Percentiles rank a stretch among this genome's conserved stretches.
These are phyloP conservation scores for Ceratocystis alfenasii DNA, from an alignment of 2,329 filamentous ascomycete genomes.

Conservation along the genomic window DNA sequence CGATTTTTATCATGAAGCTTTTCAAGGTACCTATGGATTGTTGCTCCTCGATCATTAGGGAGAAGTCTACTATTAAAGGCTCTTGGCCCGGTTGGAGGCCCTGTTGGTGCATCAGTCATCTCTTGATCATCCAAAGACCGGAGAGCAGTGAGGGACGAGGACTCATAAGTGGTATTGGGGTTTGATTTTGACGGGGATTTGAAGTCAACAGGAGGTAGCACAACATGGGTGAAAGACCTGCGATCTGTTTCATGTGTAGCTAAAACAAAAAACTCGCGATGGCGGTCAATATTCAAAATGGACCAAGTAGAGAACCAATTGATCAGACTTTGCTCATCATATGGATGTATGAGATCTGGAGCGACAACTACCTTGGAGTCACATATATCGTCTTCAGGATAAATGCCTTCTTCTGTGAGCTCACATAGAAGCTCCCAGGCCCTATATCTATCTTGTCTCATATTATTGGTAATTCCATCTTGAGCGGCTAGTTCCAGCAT, in stretches of 20 bases:
- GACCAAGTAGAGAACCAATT: constrained; percentile 54
- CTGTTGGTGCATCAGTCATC: background rate
- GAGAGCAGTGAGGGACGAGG: background rate
- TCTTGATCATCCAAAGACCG: background rate
- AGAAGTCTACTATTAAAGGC: background rate
- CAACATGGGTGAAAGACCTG: background rate
- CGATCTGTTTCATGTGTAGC: constrained; percentile 33
- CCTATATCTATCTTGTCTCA: background rate
- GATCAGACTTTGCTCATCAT: constrained; percentile 50
- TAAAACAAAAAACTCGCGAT: constrained; percentile 44
- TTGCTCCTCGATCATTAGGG: background rate
- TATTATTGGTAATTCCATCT: background rate
- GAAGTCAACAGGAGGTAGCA: constrained; percentile 28
- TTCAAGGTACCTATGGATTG: background rate
- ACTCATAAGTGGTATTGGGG: constrained; percentile 28
- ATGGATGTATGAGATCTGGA: constrained; percentile 38
- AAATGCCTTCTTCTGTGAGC: background rate
- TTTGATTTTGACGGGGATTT: constrained; percentile 29
- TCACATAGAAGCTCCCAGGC: constrained; percentile 11
- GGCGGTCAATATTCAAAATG: constrained; percentile 36
- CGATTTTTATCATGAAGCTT: background rate
- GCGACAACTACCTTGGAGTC: constrained; percentile 28
- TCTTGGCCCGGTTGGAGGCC: background rate
- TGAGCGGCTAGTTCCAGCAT: background rate
- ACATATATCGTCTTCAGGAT: background rate